A percentile compares a stretch with the other conserved stretches of the same genome.
These are phyloP conservation scores for Ustilago hordei DNA, from an alignment of 1,284 basidiomycete species.

Conservation along the genomic window DNA sequence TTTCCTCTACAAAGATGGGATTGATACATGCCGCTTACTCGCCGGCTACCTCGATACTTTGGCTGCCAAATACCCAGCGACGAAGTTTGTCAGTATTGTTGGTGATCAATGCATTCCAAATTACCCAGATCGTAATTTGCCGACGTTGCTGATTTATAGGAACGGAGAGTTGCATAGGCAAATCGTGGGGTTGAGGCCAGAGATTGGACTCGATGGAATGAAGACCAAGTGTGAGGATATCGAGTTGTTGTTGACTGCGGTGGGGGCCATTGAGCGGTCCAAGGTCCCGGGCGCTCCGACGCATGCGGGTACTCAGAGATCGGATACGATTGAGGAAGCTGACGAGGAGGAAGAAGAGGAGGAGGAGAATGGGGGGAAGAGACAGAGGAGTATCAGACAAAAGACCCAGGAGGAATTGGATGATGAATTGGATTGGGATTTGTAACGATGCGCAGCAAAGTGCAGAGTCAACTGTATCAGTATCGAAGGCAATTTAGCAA, in stretches of 20 bases:
- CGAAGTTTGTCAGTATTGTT: slow-evolving; percentile 95
- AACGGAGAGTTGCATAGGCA: slow-evolving; percentile 90
- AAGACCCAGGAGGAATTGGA: slow-evolving; percentile 65
- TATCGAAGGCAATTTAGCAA: not conserved
- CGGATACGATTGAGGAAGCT: slow-evolving; percentile 21
- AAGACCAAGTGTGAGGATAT: slow-evolving; percentile 79
- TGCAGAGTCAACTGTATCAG: slow-evolving; percentile 7
- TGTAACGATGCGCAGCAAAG: slow-evolving; percentile 12
- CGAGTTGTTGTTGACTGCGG: slow-evolving; percentile 64
- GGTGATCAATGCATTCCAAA: slow-evolving; percentile 94
- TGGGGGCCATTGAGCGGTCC: slow-evolving; percentile 60
- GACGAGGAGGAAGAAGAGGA: slow-evolving; percentile 37
- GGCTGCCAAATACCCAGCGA: slow-evolving; percentile 84
- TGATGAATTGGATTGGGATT: slow-evolving; percentile 68
- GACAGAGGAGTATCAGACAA: slow-evolving; percentile 31
- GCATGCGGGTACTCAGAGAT: slow-evolving; percentile 23
- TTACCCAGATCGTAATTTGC: slow-evolving; percentile 89
- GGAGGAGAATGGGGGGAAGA: slow-evolving; percentile 16
- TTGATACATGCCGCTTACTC: slow-evolving; percentile 77
- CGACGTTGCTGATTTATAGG: slow-evolving; percentile 91
- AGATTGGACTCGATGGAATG: slow-evolving; percentile 76
- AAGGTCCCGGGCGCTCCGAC: slow-evolving; percentile 48
- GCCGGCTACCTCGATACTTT: slow-evolving; percentile 79
- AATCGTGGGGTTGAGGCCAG: slow-evolving; percentile 78
- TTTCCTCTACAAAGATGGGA: slow-evolving; percentile 84